phyloP scores from a whole-genome alignment of 352 stramenopile genomes.

The Pythium oligandrum region DNA sequence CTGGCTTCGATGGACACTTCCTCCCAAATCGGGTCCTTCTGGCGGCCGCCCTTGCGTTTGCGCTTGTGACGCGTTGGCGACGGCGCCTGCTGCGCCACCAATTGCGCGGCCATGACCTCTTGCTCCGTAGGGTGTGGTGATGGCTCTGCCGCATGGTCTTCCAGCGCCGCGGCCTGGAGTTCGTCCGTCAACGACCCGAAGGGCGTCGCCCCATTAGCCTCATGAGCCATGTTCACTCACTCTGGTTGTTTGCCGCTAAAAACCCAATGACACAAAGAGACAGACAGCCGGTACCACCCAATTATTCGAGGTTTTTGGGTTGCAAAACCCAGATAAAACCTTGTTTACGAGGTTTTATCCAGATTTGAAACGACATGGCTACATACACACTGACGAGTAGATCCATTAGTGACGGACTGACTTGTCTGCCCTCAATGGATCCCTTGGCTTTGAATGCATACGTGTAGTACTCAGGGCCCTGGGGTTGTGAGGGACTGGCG shows the following conservation, averaged over 20 bases:
- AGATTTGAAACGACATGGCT: no score
- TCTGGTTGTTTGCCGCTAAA: background rate
- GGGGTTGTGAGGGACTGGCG: no score
- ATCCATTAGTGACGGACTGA: no score
- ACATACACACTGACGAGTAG: no score
- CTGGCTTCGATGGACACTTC: constrained; percentile 46
- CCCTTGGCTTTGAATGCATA: no score
- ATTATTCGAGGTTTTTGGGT: no score
- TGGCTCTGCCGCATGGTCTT: constrained; percentile 16
- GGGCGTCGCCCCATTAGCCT: constrained; percentile 5
- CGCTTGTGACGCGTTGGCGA: constrained; percentile 1
- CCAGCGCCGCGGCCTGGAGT: constrained; percentile 18
- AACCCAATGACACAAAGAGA: background rate
- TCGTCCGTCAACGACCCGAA: constrained; percentile 18
- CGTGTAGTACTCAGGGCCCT: no score
- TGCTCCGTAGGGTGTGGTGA: background rate
- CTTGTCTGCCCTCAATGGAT: no score
- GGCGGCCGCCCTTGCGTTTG: constrained; percentile 48
- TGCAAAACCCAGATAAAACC: no score
- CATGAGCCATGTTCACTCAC: constrained; percentile 9
- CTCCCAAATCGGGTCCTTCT: constrained; percentile 51
- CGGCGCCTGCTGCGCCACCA: constrained; percentile 3
- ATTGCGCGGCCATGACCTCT: no score
- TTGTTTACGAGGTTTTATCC: no score
- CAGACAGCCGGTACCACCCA: no score